These are phyloP conservation scores for Penicillium rolfsii DNA, from an alignment of 2,329 filamentous ascomycete species.

Conservation along the genomic window DNA sequence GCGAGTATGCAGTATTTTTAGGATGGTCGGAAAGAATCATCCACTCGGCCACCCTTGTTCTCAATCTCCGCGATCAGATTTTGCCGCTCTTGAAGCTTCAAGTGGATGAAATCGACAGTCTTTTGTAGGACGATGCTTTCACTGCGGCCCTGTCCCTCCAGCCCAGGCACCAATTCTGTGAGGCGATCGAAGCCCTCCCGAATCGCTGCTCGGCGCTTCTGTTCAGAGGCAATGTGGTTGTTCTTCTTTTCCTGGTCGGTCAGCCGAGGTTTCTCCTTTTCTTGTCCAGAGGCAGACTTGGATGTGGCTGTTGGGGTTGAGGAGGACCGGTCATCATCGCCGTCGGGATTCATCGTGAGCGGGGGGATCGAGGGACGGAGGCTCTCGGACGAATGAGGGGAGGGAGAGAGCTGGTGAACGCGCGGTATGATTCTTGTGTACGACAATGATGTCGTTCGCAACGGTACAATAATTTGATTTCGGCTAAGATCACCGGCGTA, in stretches of 20 bases:
- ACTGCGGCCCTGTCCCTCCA: slow-evolving; percentile 80
- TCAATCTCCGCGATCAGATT: slow-evolving; percentile 63
- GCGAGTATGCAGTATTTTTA: slow-evolving; percentile 14
- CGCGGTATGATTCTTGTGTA: not conserved
- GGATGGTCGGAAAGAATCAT: slow-evolving; percentile 41
- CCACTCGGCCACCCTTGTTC: slow-evolving; percentile 60
- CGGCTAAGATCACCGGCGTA: not conserved
- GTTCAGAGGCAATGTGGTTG: slow-evolving; percentile 71
- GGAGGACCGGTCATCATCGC: slow-evolving; percentile 38
- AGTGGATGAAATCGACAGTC: slow-evolving; percentile 67
- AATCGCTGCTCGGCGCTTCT: slow-evolving; percentile 72
- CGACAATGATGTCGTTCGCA: not conserved
- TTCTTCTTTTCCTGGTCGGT: slow-evolving; percentile 73
- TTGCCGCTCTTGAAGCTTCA: slow-evolving; percentile 63
- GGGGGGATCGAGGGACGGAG: not conserved
- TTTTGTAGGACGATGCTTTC: slow-evolving; percentile 80
- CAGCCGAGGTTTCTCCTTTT: slow-evolving; percentile 64
- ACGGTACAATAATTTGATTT: not conserved
- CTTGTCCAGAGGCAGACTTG: slow-evolving; percentile 33
- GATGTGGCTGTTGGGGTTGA: slow-evolving; percentile 38
- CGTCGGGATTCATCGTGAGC: slow-evolving; percentile 33
- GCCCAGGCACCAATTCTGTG: slow-evolving; percentile 76
- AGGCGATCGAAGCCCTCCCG: slow-evolving; percentile 81
- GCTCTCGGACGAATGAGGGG: slow-evolving; percentile 7
- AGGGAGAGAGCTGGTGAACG: not conserved